These are phyloP conservation scores for Saxophila tyrrhenica DNA, from an alignment of 495 filamentous ascomycete genomes.

Conservation along the genomic window DNA sequence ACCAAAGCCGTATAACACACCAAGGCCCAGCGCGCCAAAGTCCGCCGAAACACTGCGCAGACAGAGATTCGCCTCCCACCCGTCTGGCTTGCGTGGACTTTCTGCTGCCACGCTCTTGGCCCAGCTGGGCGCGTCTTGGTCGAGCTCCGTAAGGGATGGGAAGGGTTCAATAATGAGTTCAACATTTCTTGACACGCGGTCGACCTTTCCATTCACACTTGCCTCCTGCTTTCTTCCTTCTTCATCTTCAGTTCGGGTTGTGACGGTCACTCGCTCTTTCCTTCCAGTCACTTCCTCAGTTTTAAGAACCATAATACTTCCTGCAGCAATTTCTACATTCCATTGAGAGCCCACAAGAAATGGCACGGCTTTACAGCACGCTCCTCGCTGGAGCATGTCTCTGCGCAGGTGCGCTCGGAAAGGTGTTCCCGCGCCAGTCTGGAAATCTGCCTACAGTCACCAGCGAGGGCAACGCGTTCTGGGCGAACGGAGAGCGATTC, in stretches of 20 bases:
- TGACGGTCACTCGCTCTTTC: not conserved
- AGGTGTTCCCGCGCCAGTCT: slow-evolving; percentile 3
- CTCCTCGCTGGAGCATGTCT: not conserved
- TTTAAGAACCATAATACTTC: not conserved
- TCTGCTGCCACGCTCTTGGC: not conserved
- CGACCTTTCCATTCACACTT: no score
- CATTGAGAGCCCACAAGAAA: not conserved
- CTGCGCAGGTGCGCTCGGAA: not conserved
- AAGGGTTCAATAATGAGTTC: not conserved
- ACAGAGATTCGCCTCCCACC: not conserved
- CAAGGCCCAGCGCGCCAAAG: not conserved
- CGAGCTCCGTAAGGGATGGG: not conserved
- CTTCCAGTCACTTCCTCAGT: not conserved
- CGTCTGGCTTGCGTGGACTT: not conserved
- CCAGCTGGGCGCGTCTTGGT: not conserved
- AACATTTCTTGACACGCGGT: no score
- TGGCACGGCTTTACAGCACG: not conserved
- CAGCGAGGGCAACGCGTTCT: slow-evolving; percentile 12
- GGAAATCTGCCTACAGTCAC: slow-evolving; percentile 4
- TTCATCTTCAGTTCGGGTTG: not conserved
- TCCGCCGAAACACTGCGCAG: not conserved
- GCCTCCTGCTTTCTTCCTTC: not conserved
- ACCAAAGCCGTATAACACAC: not conserved
- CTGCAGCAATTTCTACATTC: not conserved
- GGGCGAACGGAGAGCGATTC: slow-evolving; percentile 4